Base-by-base conservation (phyloP, 2,329 filamentous ascomycete genomes). In the Tolypocladium sp. region DNA sequence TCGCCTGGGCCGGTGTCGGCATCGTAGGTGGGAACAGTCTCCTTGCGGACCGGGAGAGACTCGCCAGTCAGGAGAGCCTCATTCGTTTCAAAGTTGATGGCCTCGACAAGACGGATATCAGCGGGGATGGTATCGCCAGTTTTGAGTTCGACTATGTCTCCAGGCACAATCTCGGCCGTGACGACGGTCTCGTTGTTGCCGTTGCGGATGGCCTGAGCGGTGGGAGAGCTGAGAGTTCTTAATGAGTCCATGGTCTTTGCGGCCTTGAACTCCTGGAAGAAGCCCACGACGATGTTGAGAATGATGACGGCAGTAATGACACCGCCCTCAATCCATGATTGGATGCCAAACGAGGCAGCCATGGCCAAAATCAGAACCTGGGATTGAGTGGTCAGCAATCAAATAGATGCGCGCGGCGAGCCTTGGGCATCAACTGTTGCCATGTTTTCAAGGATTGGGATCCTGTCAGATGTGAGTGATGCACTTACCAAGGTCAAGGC, bases 61-160 rank as follows among this genome's bases (percentile, higher is more conserved):
- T 88, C 85, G 55, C 85, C 85, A 2, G 85, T 88, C 15, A 87
- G 77, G 25, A 86, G 76, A 1, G 84, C 83, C 68, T 87, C 84
- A 61, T 91, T 86, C 62, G 84, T 87, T 64, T 86, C 85, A 49
- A 87, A 80, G 70, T 89, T 89, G 74, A 88, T 80, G 30, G 77
- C 80, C 62, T 86, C 81, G 42, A 85, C 65, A 2, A 81, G 67
- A 56, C 82, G 77, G 8, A 86, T 69, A 64, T 87, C 84, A 4
- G 83, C 84, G 25, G 84, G 83, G 30, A 86, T 76, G n/a, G 82
- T 83, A 63, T 85, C 83, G 52, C 84, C 83, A 2, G 77, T 81
- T 70, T 76, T 81, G 65, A 80, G 72, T 57, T 77, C 73, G 38
- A 80, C 79, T 61, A 86, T 73, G 60, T 87, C 84, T 37, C 84